Evolutionary conservation across 306 rosid genomes (phyloP).

Genomic region (Dryas octopetala): DNA sequence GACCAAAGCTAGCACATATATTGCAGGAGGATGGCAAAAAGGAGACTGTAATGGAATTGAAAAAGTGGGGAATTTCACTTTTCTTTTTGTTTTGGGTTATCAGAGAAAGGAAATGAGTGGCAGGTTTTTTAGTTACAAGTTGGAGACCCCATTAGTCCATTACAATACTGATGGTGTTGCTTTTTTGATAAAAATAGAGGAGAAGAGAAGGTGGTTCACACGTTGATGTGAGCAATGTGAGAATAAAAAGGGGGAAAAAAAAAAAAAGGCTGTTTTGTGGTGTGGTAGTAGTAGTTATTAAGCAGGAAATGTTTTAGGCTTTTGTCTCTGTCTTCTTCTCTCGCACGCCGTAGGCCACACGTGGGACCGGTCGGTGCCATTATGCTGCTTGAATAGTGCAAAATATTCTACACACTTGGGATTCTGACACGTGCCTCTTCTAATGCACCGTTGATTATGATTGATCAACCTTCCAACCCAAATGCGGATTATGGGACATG

Average conservation of each 20-base stretch:
- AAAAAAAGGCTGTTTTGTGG: background rate
- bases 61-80: background rate
- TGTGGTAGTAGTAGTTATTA: background rate
- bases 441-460: too few species aligned
- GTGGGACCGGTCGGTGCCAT: constrained; percentile 35
- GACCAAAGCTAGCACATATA: background rate
- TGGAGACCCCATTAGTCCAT: constrained; percentile 12
- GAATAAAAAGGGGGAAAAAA: background rate
- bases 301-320: background rate
- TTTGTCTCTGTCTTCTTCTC: constrained; percentile 29
- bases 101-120: background rate
- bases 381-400: background rate
- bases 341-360: constrained; percentile 39
- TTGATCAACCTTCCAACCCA: too few species aligned
- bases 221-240: constrained; percentile 12
- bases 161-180: constrained; percentile 10
- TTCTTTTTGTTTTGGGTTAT: background rate
- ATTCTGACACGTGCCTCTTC: too few species aligned
- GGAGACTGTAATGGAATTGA: background rate
- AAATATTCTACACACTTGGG: too few species aligned
- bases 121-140: constrained; percentile 16
- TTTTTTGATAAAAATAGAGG: constrained; percentile 22
- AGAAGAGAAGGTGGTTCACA: constrained; percentile 37
- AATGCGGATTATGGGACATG: too few species aligned
- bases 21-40: background rate